Evolutionary conservation across 1,284 basidiomycete genomes (phyloP).

Genomic region (Chalciporus sp.): DNA sequence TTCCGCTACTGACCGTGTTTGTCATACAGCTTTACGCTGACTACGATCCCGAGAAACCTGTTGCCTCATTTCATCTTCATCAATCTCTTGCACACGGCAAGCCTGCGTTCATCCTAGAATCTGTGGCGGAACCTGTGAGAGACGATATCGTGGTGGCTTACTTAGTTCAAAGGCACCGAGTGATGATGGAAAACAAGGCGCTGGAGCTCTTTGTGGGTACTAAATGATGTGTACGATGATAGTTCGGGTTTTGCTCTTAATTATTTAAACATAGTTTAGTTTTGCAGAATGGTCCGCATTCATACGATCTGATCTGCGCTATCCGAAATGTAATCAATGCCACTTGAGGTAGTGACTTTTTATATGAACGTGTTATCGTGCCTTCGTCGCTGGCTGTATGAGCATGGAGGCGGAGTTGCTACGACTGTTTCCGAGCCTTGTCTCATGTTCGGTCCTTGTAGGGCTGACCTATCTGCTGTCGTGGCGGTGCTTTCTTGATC

Average conservation of each 20-base stretch:
- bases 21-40: conserved; percentile 23
- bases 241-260: neutral
- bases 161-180: conserved; percentile 30
- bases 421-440: too few species aligned
- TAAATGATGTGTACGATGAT: neutral
- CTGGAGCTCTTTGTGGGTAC: conserved; percentile 28
- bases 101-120: conserved; percentile 28
- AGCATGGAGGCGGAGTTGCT: too few species aligned
- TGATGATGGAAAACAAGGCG: conserved; percentile 24
- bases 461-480: too few species aligned
- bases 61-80: conserved; percentile 28
- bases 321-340: neutral
- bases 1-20: neutral
- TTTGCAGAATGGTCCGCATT: neutral
- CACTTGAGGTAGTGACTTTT: neutral
- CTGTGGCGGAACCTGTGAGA: conserved; percentile 25
- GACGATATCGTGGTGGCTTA: conserved; percentile 34
- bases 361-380: neutral
- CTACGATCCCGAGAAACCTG: conserved; percentile 24
- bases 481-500: too few species aligned
- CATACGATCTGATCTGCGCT: neutral
- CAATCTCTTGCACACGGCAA: neutral
- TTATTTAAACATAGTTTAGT: neutral
- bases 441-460: too few species aligned
- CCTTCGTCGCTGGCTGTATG: too few species aligned